Evolutionary conservation across 2,329 filamentous ascomycete species (phyloP).

Genomic region (Fusarium sp.): DNA sequence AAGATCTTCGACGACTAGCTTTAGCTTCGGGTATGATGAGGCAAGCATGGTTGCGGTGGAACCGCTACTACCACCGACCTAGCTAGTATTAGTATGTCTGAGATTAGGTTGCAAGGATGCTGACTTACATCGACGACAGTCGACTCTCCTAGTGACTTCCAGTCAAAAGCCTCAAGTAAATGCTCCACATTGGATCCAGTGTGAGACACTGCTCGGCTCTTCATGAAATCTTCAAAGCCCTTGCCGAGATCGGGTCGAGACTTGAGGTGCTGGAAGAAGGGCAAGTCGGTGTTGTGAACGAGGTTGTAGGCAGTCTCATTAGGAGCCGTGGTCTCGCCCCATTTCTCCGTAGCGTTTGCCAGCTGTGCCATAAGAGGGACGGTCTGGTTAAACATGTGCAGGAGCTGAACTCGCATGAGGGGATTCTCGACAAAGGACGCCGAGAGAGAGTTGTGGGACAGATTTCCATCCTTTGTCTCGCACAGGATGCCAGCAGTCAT

Average conservation of each 20-base stretch:
- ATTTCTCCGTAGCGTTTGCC: constrained; percentile 48
- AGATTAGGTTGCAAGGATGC: accelerated
- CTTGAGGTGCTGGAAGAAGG: constrained; percentile 54
- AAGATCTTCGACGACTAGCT: constrained; percentile 56
- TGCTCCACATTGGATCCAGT: constrained; percentile 35
- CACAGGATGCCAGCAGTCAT: constrained; percentile 55
- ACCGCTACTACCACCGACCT: constrained; percentile 35
- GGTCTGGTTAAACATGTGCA: constrained; percentile 49
- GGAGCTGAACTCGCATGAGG: constrained; percentile 50
- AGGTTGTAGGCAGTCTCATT: constrained; percentile 51
- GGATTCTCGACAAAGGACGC: constrained; percentile 46
- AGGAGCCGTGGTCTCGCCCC: constrained; percentile 42
- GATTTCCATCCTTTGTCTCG: constrained; percentile 48
- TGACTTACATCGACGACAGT: constrained; percentile 30
- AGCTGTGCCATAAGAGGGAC: constrained; percentile 45
- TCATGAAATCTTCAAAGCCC: constrained; percentile 28
- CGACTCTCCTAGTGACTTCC: constrained; percentile 15
- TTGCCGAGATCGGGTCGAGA: constrained; percentile 9
- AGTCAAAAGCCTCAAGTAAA: constrained; percentile 26
- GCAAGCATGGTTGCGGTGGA: constrained; percentile 40
- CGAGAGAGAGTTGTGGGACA: constrained; percentile 55
- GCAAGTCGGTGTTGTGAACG: constrained; percentile 45
- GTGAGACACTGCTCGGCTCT: constrained; percentile 35
- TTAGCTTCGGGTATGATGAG: constrained; percentile 52
- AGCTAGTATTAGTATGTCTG: not conserved